A percentile compares a stretch with the other conserved stretches of the same genome.
phyloP scores from a whole-genome alignment of 192 early-diverging fungal species.

The Geranomyces variabilis region DNA sequence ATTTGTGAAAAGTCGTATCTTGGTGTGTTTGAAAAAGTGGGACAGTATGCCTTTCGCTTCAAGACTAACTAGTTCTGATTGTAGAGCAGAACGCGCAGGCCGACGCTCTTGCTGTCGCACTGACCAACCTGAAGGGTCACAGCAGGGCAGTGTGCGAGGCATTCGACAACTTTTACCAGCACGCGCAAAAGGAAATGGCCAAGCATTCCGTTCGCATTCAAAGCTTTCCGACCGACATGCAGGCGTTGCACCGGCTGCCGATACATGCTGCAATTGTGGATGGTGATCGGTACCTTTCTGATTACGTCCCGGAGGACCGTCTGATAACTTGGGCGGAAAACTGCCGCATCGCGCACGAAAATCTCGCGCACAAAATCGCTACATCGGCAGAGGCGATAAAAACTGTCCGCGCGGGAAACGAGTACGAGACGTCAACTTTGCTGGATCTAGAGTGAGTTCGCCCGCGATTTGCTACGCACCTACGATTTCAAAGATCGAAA shows the following conservation, averaged over 20 bases:
- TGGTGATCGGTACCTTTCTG: constrained; percentile 34
- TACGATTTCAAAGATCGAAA: too few species aligned
- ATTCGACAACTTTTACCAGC: constrained; percentile 28
- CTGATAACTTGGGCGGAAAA: constrained; percentile 48
- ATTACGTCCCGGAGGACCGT: constrained; percentile 49
- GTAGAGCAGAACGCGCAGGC: constrained; percentile 45
- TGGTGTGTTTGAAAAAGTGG: background rate
- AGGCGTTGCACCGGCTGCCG: constrained; percentile 48
- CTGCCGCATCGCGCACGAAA: constrained; percentile 48
- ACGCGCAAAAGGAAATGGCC: constrained; percentile 47
- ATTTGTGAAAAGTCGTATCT: constrained; percentile 17
- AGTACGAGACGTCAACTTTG: constrained; percentile 28
- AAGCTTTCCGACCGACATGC: constrained; percentile 50
- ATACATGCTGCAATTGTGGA: constrained; percentile 43
- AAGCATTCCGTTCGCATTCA: constrained; percentile 44
- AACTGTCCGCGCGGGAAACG: constrained; percentile 36
- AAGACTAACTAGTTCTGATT: background rate
- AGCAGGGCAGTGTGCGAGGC: constrained; percentile 22
- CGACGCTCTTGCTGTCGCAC: constrained; percentile 39
- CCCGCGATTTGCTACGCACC: background rate
- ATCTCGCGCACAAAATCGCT: constrained; percentile 38
- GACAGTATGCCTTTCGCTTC: too few species aligned
- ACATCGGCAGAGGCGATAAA: constrained; percentile 31
- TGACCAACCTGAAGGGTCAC: constrained; percentile 40
- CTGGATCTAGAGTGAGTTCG: constrained; percentile 41